Evolutionary conservation across 129 eudicot species (phyloP).

Genomic region (Saussurea involucrata): DNA sequence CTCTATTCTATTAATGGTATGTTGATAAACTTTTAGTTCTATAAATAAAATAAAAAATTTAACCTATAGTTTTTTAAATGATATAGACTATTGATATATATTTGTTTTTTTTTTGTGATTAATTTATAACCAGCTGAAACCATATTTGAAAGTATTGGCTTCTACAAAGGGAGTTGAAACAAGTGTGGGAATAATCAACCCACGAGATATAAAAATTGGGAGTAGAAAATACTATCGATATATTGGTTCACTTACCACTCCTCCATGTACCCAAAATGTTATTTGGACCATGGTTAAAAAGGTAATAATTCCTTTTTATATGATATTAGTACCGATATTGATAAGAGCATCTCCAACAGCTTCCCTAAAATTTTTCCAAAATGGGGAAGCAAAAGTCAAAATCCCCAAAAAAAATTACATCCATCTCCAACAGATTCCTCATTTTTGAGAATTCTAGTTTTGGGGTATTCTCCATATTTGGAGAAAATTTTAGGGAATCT

Average conservation of each 20-base stretch:
- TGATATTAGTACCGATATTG: no score
- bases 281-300: constrained; percentile 54
- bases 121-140: constrained; percentile 31
- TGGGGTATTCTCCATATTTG: no score
- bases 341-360: no score
- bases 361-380: no score
- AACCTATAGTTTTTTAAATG: not conserved
- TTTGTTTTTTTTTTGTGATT: not conserved
- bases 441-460: no score
- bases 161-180: constrained; percentile 32
- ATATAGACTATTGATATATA: not conserved
- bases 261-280: constrained; percentile 62
- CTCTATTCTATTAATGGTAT: constrained; percentile 43
- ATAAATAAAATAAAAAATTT: not conserved
- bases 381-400: no score
- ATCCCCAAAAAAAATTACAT: no score
- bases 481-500: no score
- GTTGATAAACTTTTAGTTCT: not conserved
- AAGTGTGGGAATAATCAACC: constrained; percentile 46
- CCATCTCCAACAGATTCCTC: no score
- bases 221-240: constrained; percentile 59
- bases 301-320: constrained; percentile 26
- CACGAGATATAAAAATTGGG: constrained; percentile 42
- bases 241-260: constrained; percentile 69
- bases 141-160: constrained; percentile 31